phyloP scores from a whole-genome alignment of 208 protist genomes.

The Wallacemonas collosoma region DNA sequence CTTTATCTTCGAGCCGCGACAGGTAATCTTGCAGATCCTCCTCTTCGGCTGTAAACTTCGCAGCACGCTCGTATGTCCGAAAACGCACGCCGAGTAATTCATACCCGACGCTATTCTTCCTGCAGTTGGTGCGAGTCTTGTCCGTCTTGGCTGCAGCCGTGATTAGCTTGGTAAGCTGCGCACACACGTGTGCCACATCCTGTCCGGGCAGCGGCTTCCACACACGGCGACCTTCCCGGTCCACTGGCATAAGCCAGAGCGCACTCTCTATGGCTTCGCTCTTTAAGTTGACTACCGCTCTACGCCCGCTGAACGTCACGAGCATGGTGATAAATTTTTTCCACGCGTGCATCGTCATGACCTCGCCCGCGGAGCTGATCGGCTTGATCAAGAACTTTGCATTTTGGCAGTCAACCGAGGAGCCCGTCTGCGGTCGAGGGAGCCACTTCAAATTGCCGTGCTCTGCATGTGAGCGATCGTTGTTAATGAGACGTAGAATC shows the following conservation, averaged over 20 bases:
- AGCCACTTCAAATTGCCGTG: background rate
- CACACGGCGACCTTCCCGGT: background rate
- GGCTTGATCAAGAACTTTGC: background rate
- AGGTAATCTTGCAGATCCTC: background rate
- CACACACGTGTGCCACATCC: background rate
- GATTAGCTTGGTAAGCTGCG: background rate
- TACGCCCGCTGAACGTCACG: background rate
- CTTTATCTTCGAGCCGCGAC: background rate
- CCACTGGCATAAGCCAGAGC: background rate
- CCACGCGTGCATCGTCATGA: background rate
- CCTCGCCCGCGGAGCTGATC: background rate
- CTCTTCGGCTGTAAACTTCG: background rate
- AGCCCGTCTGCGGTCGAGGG: background rate
- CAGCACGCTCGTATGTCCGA: too few relatives aligned
- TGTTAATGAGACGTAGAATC: too few relatives aligned
- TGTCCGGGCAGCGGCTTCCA: background rate
- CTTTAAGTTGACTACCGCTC: background rate
- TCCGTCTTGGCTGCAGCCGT: background rate
- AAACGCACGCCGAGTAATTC: too few relatives aligned
- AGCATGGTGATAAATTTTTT: conserved; percentile 1
- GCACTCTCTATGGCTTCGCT: background rate
- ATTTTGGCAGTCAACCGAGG: background rate
- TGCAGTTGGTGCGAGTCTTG: background rate
- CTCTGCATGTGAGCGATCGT: too few relatives aligned
- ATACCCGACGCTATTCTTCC: too few relatives aligned